Evolutionary conservation across 2,329 filamentous ascomycete species (phyloP).

Genomic region (Plenodomus tracheiphilus): DNA sequence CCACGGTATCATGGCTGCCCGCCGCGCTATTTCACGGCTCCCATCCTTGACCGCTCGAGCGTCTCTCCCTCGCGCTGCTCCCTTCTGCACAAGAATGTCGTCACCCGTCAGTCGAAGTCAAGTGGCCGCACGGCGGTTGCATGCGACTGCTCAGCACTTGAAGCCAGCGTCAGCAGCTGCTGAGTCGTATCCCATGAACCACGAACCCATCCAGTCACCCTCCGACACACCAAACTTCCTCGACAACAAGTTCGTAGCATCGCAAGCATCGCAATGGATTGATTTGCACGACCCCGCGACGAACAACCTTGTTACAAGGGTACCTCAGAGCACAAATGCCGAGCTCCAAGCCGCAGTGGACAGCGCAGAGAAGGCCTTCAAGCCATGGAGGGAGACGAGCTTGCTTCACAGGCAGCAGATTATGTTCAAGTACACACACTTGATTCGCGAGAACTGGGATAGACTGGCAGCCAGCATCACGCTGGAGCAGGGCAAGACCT

Average conservation of each 20-base stretch:
- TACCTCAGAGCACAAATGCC: constrained; percentile 77
- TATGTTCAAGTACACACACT: constrained; percentile 81
- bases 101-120: constrained; percentile 41
- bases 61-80: constrained; percentile 40
- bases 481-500: constrained; percentile 86
- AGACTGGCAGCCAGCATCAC: constrained; percentile 82
- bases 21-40: constrained; percentile 50
- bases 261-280: constrained; percentile 71
- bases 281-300: constrained; percentile 82
- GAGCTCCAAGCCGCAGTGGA: constrained; percentile 76
- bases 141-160: constrained; percentile 60
- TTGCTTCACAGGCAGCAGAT: constrained; percentile 77
- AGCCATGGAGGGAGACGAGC: constrained; percentile 71
- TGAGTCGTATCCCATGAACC: constrained; percentile 68
- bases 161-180: constrained; percentile 54
- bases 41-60: constrained; percentile 46
- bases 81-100: constrained; percentile 46
- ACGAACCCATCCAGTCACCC: constrained; percentile 70
- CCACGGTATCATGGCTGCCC: constrained; percentile 47
- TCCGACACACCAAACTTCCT: constrained; percentile 79
- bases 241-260: constrained; percentile 76
- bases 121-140: constrained; percentile 52
- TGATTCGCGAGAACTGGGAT: constrained; percentile 86
- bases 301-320: constrained; percentile 81
- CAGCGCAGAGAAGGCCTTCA: constrained; percentile 75